A percentile compares a stretch with the other conserved stretches of the same genome.
phyloP scores from a whole-genome alignment of 169 alveolate species.

The Plasmodium malariae region DNA sequence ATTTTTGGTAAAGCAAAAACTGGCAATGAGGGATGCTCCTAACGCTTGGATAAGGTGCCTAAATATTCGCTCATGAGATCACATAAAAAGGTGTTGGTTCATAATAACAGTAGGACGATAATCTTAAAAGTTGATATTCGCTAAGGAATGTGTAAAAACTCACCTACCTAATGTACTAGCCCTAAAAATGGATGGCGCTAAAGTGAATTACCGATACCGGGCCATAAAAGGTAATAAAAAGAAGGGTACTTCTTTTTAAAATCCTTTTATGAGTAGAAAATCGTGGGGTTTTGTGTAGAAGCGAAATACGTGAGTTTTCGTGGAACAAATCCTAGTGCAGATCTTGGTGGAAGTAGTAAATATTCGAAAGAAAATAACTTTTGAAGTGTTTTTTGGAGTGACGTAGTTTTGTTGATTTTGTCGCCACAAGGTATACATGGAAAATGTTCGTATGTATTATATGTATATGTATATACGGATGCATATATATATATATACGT shows the following conservation, averaged over 20 bases:
- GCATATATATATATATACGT: too few relatives aligned
- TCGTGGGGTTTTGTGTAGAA: slow-evolving; percentile 85
- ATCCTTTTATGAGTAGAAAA: slow-evolving; percentile 59
- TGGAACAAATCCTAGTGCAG: slow-evolving; percentile 94
- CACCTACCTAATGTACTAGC: slow-evolving; percentile 94
- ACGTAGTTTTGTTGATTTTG: slow-evolving; percentile 95
- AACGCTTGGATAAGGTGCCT: slow-evolving; percentile 94
- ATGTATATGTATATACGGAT: too few relatives aligned
- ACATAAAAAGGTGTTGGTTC: slow-evolving; percentile 90
- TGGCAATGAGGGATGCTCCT: slow-evolving; percentile 95
- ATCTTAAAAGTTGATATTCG: slow-evolving; percentile 94
- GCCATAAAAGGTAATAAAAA: slow-evolving; percentile 75
- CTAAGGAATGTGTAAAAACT: slow-evolving; percentile 94
- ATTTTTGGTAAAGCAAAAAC: slow-evolving; percentile 93
- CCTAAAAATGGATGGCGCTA: slow-evolving; percentile 94
- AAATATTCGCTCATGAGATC: slow-evolving; percentile 93
- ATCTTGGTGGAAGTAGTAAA: slow-evolving; percentile 95
- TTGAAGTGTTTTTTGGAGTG: slow-evolving; percentile 93
- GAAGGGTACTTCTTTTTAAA: background rate
- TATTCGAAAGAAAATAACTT: slow-evolving; percentile 91
- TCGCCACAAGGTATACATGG: slow-evolving; percentile 93
- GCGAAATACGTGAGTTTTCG: slow-evolving; percentile 93
- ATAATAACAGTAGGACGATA: slow-evolving; percentile 94
- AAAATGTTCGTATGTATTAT: slow-evolving; percentile 72
- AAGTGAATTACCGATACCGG: slow-evolving; percentile 92